These are phyloP conservation scores for Trypanosomatidae sp. DNA, from an alignment of 208 protist species.

Conservation along the genomic window DNA sequence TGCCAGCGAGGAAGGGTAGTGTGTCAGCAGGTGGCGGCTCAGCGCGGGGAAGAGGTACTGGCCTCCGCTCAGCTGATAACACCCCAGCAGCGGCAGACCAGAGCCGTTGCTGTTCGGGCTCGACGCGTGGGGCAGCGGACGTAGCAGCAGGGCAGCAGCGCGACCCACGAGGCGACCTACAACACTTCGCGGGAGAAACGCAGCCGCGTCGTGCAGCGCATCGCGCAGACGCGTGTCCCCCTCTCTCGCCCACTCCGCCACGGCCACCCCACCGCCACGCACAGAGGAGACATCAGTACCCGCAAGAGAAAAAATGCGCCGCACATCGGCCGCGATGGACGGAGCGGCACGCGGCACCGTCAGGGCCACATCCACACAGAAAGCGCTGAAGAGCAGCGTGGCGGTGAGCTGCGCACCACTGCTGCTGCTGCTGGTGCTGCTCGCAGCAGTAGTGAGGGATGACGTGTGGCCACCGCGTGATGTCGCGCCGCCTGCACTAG, in stretches of 20 bases:
- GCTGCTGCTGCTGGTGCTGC: too few species aligned
- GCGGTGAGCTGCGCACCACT: slow-evolving; percentile 23
- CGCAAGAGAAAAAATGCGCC: background rate
- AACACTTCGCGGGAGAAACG: slow-evolving; percentile 5
- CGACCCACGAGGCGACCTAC: slow-evolving; percentile 7
- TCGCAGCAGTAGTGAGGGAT: too few species aligned
- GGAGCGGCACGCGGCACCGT: slow-evolving; percentile 8
- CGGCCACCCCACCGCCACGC: too few species aligned
- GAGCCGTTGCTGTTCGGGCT: background rate
- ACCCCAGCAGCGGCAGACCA: background rate
- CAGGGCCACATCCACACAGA: slow-evolving; percentile 32
- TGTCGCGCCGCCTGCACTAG: too few species aligned
- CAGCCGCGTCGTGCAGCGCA: slow-evolving; percentile 5
- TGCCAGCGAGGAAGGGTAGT: slow-evolving; percentile 18
- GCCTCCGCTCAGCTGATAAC: slow-evolving; percentile 17
- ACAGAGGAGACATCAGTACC: too few species aligned
- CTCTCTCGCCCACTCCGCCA: slow-evolving; percentile 19
- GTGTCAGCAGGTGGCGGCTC: slow-evolving; percentile 8
- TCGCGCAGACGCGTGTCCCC: background rate
- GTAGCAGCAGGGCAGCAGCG: slow-evolving; percentile 11
- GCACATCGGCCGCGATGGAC: slow-evolving; percentile 4
- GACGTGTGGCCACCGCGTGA: too few species aligned
- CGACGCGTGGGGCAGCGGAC: background rate
- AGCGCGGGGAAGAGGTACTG: slow-evolving; percentile 14
- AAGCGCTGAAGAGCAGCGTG: slow-evolving; percentile 23